These are phyloP conservation scores for Beauveria sp. DNA, from an alignment of 2,329 filamentous ascomycete genomes.

Conservation along the genomic window DNA sequence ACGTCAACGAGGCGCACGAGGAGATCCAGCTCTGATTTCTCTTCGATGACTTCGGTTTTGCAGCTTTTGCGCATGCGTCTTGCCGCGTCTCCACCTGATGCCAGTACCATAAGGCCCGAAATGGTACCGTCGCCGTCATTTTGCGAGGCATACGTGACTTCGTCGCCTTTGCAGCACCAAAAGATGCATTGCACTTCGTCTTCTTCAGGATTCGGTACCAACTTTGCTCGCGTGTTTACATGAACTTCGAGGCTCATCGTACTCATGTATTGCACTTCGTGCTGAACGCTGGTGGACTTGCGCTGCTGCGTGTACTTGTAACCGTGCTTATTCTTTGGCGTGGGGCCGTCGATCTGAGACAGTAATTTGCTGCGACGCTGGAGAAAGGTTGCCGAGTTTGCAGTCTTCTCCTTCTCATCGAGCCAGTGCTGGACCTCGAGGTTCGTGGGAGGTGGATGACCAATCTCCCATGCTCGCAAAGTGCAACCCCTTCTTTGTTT, in stretches of 20 bases:
- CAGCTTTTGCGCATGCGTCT: constrained; percentile 55
- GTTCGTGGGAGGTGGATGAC: constrained; percentile 59
- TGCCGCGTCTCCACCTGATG: constrained; percentile 50
- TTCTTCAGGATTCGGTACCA: constrained; percentile 82
- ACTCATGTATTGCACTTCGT: constrained; percentile 90
- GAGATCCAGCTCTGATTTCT: constrained; percentile 74
- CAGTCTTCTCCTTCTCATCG: not conserved
- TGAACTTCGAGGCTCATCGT: constrained; percentile 92
- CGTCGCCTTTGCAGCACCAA: constrained; percentile 79
- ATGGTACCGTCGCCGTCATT: constrained; percentile 39
- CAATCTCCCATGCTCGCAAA: constrained; percentile 69
- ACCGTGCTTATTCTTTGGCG: constrained; percentile 71
- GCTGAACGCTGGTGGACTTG: constrained; percentile 66
- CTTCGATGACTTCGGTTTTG: constrained; percentile 59
- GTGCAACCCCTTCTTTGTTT: constrained; percentile 15
- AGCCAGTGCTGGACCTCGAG: constrained; percentile 48
- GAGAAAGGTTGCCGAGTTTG: constrained; percentile 16
- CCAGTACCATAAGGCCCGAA: constrained; percentile 67
- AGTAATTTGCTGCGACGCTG: constrained; percentile 34
- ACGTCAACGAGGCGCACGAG: constrained; percentile 81
- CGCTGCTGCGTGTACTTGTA: constrained; percentile 80
- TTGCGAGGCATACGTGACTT: constrained; percentile 35
- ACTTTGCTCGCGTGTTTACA: constrained; percentile 72
- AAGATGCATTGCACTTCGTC: constrained; percentile 86
- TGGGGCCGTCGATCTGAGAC: constrained; percentile 85